phyloP scores from a whole-genome alignment of 768 basidiomycete genomes.

The Lentinula boryana region DNA sequence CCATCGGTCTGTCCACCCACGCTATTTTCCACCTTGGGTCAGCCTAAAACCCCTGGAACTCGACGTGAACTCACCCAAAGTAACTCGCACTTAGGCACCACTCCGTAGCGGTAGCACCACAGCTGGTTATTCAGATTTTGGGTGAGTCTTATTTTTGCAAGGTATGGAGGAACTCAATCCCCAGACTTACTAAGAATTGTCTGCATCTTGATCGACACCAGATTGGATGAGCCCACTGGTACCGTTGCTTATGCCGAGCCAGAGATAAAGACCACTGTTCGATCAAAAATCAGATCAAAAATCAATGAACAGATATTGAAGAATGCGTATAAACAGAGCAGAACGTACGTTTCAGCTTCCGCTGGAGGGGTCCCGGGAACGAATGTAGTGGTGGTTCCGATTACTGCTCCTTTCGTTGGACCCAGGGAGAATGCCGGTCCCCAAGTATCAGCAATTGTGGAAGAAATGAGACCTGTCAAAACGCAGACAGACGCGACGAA shows the following conservation, averaged over 20 bases:
- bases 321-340: background rate
- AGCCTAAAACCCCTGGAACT: background rate
- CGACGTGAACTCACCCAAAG: background rate
- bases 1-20: background rate
- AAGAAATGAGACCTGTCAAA: background rate
- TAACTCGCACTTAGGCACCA: conserved; percentile 6
- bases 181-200: background rate
- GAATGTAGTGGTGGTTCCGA: conserved; percentile 1
- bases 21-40: background rate
- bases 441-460: background rate
- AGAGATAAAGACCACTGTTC: conserved; percentile 5
- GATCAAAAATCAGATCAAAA: background rate
- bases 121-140: background rate
- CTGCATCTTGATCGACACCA: conserved; percentile 1
- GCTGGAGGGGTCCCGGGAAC: conserved; percentile 4
- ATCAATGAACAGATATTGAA: background rate
- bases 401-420: conserved; percentile 2
- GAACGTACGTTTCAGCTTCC: background rate
- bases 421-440: conserved; percentile 5
- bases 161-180: background rate
- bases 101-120: background rate
- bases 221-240: conserved; percentile 11
- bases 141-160: background rate
- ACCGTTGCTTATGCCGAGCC: conserved; percentile 8
- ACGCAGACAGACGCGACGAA: background rate